phyloP scores from a whole-genome alignment of 2,329 filamentous ascomycete genomes.

The Mollisia scopiformis region DNA sequence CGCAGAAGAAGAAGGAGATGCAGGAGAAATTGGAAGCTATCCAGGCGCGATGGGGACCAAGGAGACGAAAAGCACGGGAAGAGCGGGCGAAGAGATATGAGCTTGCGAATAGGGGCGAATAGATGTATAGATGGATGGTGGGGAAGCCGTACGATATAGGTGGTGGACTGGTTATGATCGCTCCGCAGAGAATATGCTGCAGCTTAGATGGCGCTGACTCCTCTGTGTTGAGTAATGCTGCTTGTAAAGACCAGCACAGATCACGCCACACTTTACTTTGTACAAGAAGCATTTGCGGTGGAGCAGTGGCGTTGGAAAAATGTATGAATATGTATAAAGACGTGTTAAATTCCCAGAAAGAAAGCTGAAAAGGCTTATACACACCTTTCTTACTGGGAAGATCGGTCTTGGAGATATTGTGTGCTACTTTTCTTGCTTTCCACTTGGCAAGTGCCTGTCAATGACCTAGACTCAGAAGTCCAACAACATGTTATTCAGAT shows the following conservation, averaged over 20 bases:
- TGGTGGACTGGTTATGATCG: neutral
- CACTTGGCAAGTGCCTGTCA: too few species aligned
- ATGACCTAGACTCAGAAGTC: too few species aligned
- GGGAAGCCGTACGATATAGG: neutral
- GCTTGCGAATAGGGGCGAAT: constrained; percentile 32
- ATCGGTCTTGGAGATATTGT: too few species aligned
- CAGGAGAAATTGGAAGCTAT: constrained; percentile 51
- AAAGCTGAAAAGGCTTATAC: neutral
- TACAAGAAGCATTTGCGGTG: constrained; percentile 12
- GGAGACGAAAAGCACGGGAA: constrained; percentile 55
- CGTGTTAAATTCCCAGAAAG: neutral
- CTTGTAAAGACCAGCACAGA: constrained; percentile 8
- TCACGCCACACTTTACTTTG: constrained; percentile 14
- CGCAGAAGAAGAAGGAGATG: constrained; percentile 47
- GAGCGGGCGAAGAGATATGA: constrained; percentile 56
- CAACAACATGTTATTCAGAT: too few species aligned
- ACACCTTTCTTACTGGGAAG: too few species aligned
- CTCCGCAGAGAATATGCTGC: too few species aligned
- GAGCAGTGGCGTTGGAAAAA: constrained; percentile 12
- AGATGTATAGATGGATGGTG: neutral
- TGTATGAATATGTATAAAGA: constrained; percentile 25
- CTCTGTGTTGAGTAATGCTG: neutral
- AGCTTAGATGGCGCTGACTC: too few species aligned
- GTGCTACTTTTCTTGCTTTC: too few species aligned
- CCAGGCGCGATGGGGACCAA: constrained; percentile 60